Base-by-base conservation (phyloP, 1,139 yeast genomes). In the Suhomyces wounanorum region DNA sequence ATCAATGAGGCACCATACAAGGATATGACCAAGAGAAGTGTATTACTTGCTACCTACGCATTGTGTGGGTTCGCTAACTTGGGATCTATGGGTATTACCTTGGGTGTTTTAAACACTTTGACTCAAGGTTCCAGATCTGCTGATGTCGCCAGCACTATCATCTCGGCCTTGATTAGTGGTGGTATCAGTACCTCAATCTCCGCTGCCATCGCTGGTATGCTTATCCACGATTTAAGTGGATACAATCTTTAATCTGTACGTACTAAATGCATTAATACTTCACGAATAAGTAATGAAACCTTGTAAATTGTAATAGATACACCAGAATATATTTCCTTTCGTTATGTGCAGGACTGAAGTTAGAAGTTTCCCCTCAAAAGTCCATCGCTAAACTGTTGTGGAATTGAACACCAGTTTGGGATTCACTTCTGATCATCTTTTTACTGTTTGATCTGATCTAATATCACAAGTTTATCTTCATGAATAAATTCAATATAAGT, bases 201-300 rank as follows among this genome's bases (percentile, higher is more conserved):
- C 9, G 87, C 89, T 25, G 82, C 85, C 51, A 81, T 83, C 53
- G 87, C 89, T 14, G 87, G 86, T 43, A 84, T 84, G 87, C 83
- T 83, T 37, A 73, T 84, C 63, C 83, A 83, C 54, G 83, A 82
- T 58, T 69, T 79, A 62, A 51, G 54, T 43, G 62, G 63, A 16
- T 68, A 60, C 56, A 48, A 55, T 35, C 38, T 45, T 42, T 21
- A 36, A 16, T 25, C 9, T 40, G 42, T 25, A 40, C 16, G 14
- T 40, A 14, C 11, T 11, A 13, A 40, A 25, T 8, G 21, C 33
- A 42, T 36, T n/a, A 42, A 18, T 21, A n/a, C 26, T 18, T 6
- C 6, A 21, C 23, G 23, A 21, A 21, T 21, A 21, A 21, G 3
- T 21, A 21, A 21, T 21, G 23, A 28, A 28, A 28, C n/a, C 9